Percentiles rank a stretch among this genome's conserved stretches.
Evolutionary conservation across 768 basidiomycete species (phyloP).

Genomic region (Tremella mesenterica): DNA sequence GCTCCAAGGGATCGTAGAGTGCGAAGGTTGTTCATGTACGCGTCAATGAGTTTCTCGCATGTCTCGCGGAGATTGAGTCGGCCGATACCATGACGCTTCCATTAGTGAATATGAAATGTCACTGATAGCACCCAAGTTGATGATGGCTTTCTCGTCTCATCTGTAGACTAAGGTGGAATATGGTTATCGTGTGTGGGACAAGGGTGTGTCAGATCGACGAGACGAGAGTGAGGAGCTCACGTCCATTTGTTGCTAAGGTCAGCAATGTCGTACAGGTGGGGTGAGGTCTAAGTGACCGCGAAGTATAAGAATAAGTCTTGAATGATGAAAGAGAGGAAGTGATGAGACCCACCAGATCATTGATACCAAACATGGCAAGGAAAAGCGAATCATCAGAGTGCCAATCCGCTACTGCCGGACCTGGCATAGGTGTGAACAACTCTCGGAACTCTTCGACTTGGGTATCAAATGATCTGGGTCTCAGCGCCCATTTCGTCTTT

Average conservation of each 20-base stretch:
- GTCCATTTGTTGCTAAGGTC: too few relatives aligned
- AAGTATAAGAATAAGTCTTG: too few relatives aligned
- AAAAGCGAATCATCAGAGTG: slow-evolving; percentile 12
- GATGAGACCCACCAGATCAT: slow-evolving; percentile 16
- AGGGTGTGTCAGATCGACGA: too few relatives aligned
- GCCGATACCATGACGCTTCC: neutral
- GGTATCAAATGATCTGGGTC: slow-evolving; percentile 9
- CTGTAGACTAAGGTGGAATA: too few relatives aligned
- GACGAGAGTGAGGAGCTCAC: too few relatives aligned
- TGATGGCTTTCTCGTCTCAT: too few relatives aligned
- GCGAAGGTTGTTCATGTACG: neutral
- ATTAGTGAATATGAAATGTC: neutral
- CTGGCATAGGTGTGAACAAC: slow-evolving; percentile 15
- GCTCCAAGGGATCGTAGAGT: neutral
- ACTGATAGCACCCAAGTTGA: neutral
- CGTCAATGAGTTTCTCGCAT: neutral
- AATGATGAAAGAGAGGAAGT: too few relatives aligned
- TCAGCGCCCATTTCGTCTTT: neutral
- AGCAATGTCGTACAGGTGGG: too few relatives aligned
- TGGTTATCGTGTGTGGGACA: too few relatives aligned
- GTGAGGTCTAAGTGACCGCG: too few relatives aligned
- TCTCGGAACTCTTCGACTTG: slow-evolving; percentile 15
- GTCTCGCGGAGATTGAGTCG: neutral
- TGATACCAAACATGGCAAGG: slow-evolving; percentile 16
- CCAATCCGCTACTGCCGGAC: slow-evolving; percentile 11